Evolutionary conservation across 208 protist species (phyloP).

Genomic region (Histomonas meleagridis): DNA sequence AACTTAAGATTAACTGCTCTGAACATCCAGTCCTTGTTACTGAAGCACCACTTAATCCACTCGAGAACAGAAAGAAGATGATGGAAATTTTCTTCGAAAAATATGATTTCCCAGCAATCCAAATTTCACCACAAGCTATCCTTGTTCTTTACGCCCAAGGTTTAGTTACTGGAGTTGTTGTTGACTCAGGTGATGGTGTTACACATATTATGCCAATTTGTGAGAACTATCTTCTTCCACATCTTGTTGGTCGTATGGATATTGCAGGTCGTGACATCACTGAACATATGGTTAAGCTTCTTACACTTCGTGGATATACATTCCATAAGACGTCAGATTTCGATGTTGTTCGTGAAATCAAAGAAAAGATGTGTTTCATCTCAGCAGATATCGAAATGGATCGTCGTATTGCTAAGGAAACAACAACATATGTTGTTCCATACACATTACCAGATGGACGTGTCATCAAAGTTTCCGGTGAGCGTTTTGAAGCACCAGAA

Average conservation of each 20-base stretch:
- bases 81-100: conserved; percentile 74
- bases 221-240: conserved; percentile 73
- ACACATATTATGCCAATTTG: conserved; percentile 89
- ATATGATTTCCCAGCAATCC: conserved; percentile 74
- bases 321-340: conserved; percentile 15
- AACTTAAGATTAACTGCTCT: conserved; percentile 51
- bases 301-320: conserved; percentile 29
- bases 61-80: conserved; percentile 63
- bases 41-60: conserved; percentile 80
- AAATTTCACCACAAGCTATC: conserved; percentile 73
- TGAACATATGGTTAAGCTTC: conserved; percentile 42
- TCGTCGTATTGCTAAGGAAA: conserved; percentile 56
- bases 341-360: conserved; percentile 47
- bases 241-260: conserved; percentile 69
- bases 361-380: conserved; percentile 66
- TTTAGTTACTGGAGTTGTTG: conserved; percentile 81
- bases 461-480: conserved; percentile 68
- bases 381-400: conserved; percentile 72
- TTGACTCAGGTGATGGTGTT: conserved; percentile 93
- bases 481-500: conserved; percentile 79
- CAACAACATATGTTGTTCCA: conserved; percentile 60
- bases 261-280: conserved; percentile 88
- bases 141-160: conserved; percentile 85
- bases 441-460: conserved; percentile 62
- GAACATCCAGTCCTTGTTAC: conserved; percentile 75